Conservation (phyloP, 768 basidiomycete species). For the Suillus spraguei region DNA sequence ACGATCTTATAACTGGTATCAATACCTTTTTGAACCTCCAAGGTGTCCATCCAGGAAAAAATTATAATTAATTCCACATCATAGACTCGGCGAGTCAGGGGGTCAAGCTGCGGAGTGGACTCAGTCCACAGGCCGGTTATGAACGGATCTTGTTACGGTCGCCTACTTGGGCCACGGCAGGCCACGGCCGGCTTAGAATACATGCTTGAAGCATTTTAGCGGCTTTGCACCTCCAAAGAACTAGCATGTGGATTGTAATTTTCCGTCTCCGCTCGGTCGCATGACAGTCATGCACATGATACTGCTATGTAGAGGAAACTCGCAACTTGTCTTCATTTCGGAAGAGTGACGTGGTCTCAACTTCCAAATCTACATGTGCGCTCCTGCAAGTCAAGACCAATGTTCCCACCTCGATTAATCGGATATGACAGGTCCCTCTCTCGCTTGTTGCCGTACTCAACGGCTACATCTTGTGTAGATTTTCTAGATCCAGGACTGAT, state of each 20-base stretch:
- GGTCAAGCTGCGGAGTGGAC: neutral
- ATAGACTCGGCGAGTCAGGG: neutral
- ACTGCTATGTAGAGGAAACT: neutral
- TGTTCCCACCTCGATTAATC: constrained; percentile 4
- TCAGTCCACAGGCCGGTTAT: neutral
- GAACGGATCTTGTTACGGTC: neutral
- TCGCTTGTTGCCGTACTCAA: neutral
- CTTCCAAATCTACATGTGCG: neutral
- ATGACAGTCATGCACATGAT: neutral
- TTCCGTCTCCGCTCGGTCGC: neutral
- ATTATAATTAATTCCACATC: constrained; percentile 6
- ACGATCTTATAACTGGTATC: constrained; percentile 12
- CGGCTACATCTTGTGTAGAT: neutral
- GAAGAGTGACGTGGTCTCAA: neutral
- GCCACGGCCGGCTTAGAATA: neutral
- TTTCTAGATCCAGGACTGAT: neutral
- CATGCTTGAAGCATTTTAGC: neutral
- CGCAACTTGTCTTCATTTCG: neutral
- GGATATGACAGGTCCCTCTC: neutral
- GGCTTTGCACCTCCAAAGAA: constrained; percentile 1
- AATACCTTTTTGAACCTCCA: neutral
- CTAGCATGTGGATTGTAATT: neutral
- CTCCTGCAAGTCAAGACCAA: constrained; percentile 1
- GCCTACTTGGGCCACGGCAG: neutral
- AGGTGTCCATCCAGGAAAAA: neutral